Conservation (phyloP, 2,329 filamentous ascomycete genomes). For the Colletotrichum magnum region DNA sequence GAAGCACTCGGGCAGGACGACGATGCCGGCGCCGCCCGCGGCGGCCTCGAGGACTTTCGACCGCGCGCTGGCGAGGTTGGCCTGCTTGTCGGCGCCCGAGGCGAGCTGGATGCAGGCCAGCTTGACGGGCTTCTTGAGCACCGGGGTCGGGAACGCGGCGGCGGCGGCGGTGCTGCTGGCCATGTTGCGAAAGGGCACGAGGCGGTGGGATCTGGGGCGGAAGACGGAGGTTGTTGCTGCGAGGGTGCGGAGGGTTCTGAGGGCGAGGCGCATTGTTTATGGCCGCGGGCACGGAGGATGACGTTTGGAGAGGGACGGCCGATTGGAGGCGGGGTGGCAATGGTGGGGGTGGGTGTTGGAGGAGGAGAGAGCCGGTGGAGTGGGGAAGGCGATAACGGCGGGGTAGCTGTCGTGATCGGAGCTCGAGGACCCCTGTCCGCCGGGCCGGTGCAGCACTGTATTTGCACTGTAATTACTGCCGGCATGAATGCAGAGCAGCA, state of each 20-base stretch:
- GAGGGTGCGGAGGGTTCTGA: slow-evolving; percentile 23
- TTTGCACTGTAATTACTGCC: neutral
- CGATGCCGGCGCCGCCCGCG: slow-evolving; percentile 81
- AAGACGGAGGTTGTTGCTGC: neutral
- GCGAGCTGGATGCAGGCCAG: slow-evolving; percentile 87
- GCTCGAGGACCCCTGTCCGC: slow-evolving; percentile 24
- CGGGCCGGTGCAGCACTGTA: slow-evolving; percentile 11
- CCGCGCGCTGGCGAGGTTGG: slow-evolving; percentile 86
- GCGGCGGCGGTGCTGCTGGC: slow-evolving; percentile 37
- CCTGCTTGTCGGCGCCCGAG: slow-evolving; percentile 84
- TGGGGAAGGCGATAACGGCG: slow-evolving; percentile 28
- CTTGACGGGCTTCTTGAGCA: slow-evolving; percentile 84
- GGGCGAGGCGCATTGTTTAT: slow-evolving; percentile 32
- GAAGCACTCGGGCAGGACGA: slow-evolving; percentile 98
- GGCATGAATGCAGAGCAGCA: neutral
- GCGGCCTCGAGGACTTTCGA: slow-evolving; percentile 88
- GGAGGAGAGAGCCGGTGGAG: neutral
- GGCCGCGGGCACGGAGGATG: neutral
- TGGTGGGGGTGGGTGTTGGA: slow-evolving; percentile 9
- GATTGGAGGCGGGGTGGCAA: neutral
- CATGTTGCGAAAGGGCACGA: slow-evolving; percentile 39
- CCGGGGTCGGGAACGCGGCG: slow-evolving; percentile 46
- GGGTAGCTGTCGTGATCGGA: slow-evolving; percentile 35
- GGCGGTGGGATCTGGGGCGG: slow-evolving; percentile 7
- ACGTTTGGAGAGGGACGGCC: slow-evolving; percentile 19